A percentile compares a stretch with the other conserved stretches of the same genome.
These are phyloP conservation scores for Pleurotus giganteus DNA, from an alignment of 768 basidiomycete species.

Conservation along the genomic window DNA sequence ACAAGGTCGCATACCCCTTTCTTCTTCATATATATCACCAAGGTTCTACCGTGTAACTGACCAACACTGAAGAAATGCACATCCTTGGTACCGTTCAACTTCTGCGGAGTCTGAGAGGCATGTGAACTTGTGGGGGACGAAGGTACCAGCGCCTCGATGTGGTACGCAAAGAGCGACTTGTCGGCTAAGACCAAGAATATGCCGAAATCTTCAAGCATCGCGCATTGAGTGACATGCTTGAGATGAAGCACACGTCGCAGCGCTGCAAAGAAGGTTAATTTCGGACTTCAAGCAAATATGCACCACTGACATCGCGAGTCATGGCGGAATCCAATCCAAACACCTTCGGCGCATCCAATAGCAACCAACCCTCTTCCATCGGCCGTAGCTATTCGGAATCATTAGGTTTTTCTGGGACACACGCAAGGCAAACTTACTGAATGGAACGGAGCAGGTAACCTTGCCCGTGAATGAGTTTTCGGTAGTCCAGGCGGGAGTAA, in stretches of 20 bases:
- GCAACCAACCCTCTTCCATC: constrained; percentile 88
- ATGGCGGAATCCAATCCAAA: constrained; percentile 95
- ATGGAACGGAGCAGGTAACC: constrained; percentile 94
- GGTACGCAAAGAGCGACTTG: constrained; percentile 92
- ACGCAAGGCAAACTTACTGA: constrained; percentile 55
- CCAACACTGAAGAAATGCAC: constrained; percentile 97
- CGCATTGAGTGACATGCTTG: constrained; percentile 92
- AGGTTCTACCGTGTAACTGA: constrained; percentile 77
- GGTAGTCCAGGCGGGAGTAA: constrained; percentile 65
- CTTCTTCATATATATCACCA: constrained; percentile 95
- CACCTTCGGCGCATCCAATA: constrained; percentile 93
- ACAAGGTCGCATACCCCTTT: constrained; percentile 55
- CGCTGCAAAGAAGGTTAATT: constrained; percentile 41
- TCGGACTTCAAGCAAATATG: not conserved
- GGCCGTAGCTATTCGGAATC: constrained; percentile 58
- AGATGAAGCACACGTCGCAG: constrained; percentile 92
- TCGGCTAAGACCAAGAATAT: constrained; percentile 95
- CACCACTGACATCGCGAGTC: constrained; percentile 72
- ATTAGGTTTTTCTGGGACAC: not conserved
- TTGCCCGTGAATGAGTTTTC: constrained; percentile 75
- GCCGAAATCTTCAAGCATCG: constrained; percentile 94
- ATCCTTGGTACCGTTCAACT: constrained; percentile 86
- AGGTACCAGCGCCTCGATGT: constrained; percentile 95
- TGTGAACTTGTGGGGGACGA: constrained; percentile 70
- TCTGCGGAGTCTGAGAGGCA: constrained; percentile 80